Conservation (phyloP, 2,329 filamentous ascomycete species). For the Neofusicoccum kwambonambiense region DNA sequence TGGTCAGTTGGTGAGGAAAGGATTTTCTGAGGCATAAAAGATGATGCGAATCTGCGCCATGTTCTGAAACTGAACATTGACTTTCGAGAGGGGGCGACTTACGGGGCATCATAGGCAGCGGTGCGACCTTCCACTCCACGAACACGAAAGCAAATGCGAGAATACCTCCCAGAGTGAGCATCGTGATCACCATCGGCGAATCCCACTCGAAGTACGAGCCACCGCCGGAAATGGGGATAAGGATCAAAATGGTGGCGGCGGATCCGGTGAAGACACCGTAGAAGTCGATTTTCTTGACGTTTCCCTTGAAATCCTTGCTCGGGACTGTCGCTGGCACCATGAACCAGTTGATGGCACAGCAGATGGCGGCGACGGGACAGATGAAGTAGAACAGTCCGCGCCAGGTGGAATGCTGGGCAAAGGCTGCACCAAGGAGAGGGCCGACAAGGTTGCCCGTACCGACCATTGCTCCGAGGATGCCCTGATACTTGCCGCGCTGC, state of each 20-base stretch:
- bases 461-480: constrained; percentile 29
- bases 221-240: constrained; percentile 64
- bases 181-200: constrained; percentile 58
- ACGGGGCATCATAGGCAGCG: constrained; percentile 57
- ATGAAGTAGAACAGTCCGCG: constrained; percentile 48
- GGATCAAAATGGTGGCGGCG: constrained; percentile 57
- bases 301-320: constrained; percentile 48
- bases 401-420: constrained; percentile 40
- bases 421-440: constrained; percentile 33
- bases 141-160: constrained; percentile 52
- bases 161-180: constrained; percentile 53
- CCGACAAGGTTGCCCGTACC: constrained; percentile 30
- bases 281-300: constrained; percentile 58
- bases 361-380: constrained; percentile 32
- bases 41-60: too few relatives aligned
- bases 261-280: constrained; percentile 56
- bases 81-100: background rate
- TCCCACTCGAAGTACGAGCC: constrained; percentile 58
- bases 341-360: constrained; percentile 31
- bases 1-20: background rate
- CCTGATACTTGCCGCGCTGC: constrained; percentile 44
- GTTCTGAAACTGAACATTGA: too few relatives aligned
- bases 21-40: too few relatives aligned
- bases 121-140: constrained; percentile 56
- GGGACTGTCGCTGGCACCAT: constrained; percentile 54